Conservation (phyloP, 2,329 filamentous ascomycete genomes). For the Orbilia brochopaga region DNA sequence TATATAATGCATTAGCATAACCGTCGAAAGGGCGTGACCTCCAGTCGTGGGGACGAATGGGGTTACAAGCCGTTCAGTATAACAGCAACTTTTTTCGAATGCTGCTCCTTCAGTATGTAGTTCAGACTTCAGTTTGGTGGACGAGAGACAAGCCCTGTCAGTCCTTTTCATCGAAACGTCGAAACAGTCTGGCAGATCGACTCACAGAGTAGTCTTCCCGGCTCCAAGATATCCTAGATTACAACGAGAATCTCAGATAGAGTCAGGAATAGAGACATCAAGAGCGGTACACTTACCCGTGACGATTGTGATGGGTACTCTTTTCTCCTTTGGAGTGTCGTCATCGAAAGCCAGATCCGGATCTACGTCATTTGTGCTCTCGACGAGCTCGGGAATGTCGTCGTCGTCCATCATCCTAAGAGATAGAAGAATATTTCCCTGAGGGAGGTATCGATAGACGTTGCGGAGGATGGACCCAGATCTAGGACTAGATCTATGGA, state of each 20-base stretch:
- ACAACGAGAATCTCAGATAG: constrained; percentile 16
- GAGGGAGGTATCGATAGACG: background rate
- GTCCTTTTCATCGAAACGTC: background rate
- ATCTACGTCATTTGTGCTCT: constrained; percentile 63
- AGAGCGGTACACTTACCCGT: constrained; percentile 65
- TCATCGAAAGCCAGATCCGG: constrained; percentile 57
- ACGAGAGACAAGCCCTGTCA: constrained; percentile 5
- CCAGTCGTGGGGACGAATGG: background rate
- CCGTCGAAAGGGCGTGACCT: constrained; percentile 11
- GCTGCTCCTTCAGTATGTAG: constrained; percentile 90
- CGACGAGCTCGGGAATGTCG: constrained; percentile 66
- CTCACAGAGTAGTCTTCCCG: constrained; percentile 82
- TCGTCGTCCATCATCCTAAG: constrained; percentile 64
- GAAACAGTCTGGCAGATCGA: background rate
- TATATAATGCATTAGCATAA: constrained; percentile 9
- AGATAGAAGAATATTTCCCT: background rate
- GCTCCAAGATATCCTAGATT: constrained; percentile 83
- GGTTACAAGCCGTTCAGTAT: constrained; percentile 79
- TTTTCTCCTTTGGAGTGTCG: constrained; percentile 64
- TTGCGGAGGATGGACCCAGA: background rate
- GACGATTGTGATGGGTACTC: constrained; percentile 84
- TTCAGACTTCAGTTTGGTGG: constrained; percentile 65
- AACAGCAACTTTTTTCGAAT: constrained; percentile 97
- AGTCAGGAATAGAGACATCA: background rate
- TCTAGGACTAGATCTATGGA: too few relatives aligned